Conservation (phyloP, 2,329 filamentous ascomycete genomes). For the Helotiales sp. region DNA sequence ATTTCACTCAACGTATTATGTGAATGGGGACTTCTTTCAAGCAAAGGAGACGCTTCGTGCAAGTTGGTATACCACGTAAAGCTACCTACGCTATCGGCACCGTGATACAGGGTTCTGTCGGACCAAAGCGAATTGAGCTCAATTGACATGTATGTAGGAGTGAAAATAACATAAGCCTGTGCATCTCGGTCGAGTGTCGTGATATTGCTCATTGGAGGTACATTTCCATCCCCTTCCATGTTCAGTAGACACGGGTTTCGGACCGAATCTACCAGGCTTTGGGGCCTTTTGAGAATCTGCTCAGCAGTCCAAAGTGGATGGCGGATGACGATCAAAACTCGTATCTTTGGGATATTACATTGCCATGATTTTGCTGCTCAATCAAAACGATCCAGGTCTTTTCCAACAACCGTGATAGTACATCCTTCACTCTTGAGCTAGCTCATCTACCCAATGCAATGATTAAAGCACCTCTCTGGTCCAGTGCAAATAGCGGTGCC, state of each 20-base stretch:
- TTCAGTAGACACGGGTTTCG: no score
- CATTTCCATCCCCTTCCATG: no score
- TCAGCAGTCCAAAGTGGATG: not conserved
- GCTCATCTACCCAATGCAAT: not conserved
- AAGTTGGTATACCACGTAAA: not conserved
- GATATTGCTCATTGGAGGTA: not conserved
- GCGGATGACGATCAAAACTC: not conserved
- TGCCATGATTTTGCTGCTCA: not conserved
- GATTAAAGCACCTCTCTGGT: not conserved
- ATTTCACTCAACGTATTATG: not conserved
- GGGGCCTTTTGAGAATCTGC: not conserved
- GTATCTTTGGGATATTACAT: not conserved
- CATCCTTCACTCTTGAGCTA: not conserved
- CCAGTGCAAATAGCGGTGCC: not conserved
- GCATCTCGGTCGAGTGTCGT: not conserved
- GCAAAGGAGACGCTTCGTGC: not conserved
- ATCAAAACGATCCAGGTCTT: not conserved
- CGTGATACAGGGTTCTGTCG: not conserved
- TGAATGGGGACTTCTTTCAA: not conserved
- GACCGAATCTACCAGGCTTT: not conserved
- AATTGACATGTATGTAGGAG: not conserved
- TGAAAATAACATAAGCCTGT: not conserved
- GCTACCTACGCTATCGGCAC: no score
- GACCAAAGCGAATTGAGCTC: not conserved
- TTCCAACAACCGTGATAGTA: not conserved